Conservation (phyloP, 352 stramenopile genomes). For the Phytophthora uliginosa region DNA sequence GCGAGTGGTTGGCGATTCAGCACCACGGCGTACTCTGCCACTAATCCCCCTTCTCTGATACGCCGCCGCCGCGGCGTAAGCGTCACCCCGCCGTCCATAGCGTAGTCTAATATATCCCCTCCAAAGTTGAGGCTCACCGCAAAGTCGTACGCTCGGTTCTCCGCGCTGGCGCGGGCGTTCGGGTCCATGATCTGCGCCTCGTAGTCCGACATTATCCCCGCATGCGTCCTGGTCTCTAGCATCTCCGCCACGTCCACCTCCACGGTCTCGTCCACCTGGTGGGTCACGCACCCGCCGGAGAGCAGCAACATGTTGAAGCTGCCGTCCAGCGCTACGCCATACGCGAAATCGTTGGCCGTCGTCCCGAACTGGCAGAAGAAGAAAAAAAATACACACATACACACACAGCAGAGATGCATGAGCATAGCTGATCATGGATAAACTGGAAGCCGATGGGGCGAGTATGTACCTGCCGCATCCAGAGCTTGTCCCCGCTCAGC, state of each 20-base stretch:
- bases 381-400: not conserved
- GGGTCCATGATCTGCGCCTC: conserved; percentile 70
- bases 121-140: conserved; percentile 57
- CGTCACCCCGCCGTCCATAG: conserved; percentile 78
- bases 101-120: conserved; percentile 75
- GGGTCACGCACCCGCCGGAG: conserved; percentile 51
- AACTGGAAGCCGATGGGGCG: not conserved
- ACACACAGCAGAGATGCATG: not conserved
- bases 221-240: conserved; percentile 49
- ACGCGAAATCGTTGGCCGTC: conserved; percentile 67
- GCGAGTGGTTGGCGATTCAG: conserved; percentile 72
- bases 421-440: not conserved
- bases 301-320: conserved; percentile 66
- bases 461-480: conserved; percentile 64
- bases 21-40: conserved; percentile 74
- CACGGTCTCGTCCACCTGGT: conserved; percentile 53
- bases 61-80: conserved; percentile 55
- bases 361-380: conserved; percentile 62
- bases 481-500: conserved; percentile 62
- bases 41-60: conserved; percentile 55
- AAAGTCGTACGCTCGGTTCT: conserved; percentile 58
- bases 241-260: conserved; percentile 55
- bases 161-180: conserved; percentile 26
- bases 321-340: conserved; percentile 59
- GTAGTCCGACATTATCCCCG: conserved; percentile 32